phyloP scores from a whole-genome alignment of 768 basidiomycete genomes.

The Phaffia australis region DNA sequence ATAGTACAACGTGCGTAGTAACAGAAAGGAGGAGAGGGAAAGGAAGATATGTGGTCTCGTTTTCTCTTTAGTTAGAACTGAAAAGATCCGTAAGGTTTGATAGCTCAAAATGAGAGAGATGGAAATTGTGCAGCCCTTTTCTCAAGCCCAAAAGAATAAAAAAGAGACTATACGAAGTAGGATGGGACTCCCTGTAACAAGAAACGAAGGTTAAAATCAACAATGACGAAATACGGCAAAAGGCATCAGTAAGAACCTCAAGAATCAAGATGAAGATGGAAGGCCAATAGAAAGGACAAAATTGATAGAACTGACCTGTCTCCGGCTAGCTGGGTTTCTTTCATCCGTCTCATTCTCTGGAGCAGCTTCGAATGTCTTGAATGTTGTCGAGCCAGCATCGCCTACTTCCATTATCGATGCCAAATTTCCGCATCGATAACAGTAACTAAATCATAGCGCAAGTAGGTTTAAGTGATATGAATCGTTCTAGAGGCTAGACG shows the following conservation, averaged over 20 bases:
- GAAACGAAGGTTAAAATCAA: background rate
- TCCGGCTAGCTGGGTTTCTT: slow-evolving; percentile 57
- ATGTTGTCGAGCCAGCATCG: slow-evolving; percentile 53
- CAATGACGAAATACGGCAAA: background rate
- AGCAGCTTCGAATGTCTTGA: slow-evolving; percentile 77
- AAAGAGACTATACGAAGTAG: slow-evolving; percentile 16
- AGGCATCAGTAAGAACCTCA: background rate
- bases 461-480: background rate
- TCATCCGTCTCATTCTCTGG: slow-evolving; percentile 79
- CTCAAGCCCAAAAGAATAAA: no score
- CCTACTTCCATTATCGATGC: slow-evolving; percentile 79
- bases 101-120: no score
- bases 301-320: slow-evolving; percentile 48
- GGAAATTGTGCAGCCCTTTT: no score
- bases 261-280: background rate
- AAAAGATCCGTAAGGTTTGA: no score
- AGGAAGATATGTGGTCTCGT: no score
- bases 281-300: background rate
- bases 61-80: no score
- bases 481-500: no score
- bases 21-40: no score
- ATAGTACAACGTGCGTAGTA: no score
- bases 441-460: slow-evolving; percentile 34
- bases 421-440: slow-evolving; percentile 61
- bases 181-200: slow-evolving; percentile 19